Evolutionary conservation across 1,284 basidiomycete genomes (phyloP).

Genomic region (Ganoderma sinense): DNA sequence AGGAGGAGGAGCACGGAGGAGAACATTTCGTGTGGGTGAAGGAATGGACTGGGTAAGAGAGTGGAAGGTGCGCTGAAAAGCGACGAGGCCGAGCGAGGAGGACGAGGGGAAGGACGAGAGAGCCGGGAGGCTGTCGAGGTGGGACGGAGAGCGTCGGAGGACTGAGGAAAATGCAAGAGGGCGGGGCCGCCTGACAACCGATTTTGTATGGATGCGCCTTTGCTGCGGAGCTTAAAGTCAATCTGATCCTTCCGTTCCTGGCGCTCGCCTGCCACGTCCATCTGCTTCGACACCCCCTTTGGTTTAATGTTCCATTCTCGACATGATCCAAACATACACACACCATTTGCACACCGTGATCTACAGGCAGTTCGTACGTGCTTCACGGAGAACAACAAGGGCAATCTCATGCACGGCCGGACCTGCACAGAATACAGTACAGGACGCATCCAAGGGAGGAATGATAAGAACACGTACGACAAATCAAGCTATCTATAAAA

Average conservation of each 20-base stretch:
- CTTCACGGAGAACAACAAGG: background rate
- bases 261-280: background rate
- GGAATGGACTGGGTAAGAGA: conserved; percentile 37
- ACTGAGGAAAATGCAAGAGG: background rate
- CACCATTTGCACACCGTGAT: background rate
- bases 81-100: conserved; percentile 18
- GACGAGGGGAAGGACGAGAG: conserved; percentile 20
- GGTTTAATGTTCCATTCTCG: background rate
- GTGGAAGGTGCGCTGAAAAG: conserved; percentile 30
- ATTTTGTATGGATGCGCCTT: conserved; percentile 20
- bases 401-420: background rate
- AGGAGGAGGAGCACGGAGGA: conserved; percentile 56
- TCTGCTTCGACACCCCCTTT: background rate
- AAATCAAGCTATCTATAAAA: background rate
- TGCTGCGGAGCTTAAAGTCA: conserved; percentile 28
- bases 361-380: background rate
- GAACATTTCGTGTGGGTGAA: conserved; percentile 57
- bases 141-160: conserved; percentile 6
- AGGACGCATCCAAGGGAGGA: background rate
- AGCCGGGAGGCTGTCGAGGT: background rate
- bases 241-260: conserved; percentile 22
- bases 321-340: background rate
- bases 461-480: background rate
- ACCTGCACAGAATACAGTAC: background rate
- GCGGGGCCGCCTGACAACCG: conserved; percentile 22